phyloP scores from a whole-genome alignment of 805 yeast genomes.

The Yamadazyma phyllophila region DNA sequence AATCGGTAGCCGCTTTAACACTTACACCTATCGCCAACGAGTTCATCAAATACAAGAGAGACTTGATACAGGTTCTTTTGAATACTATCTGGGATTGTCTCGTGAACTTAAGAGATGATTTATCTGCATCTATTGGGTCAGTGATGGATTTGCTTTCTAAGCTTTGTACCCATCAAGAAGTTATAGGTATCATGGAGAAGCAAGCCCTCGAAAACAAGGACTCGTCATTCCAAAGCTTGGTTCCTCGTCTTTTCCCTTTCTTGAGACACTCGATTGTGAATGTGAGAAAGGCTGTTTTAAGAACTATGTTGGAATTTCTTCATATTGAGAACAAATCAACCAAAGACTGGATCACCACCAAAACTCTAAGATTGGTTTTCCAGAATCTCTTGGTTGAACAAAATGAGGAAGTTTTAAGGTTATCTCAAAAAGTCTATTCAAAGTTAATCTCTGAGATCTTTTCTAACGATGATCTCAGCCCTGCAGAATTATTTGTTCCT shows the following conservation, averaged over 20 bases:
- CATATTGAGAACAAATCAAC: constrained; percentile 49
- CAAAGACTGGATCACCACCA: constrained; percentile 75
- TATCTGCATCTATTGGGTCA: constrained; percentile 92
- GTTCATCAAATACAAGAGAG: constrained; percentile 65
- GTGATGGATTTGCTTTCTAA: constrained; percentile 92
- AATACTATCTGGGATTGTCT: constrained; percentile 89
- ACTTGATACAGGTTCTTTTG: constrained; percentile 47
- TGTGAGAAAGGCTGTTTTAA: constrained; percentile 84
- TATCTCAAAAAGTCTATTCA: constrained; percentile 63
- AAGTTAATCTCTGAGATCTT: constrained; percentile 49
- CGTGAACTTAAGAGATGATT: constrained; percentile 81
- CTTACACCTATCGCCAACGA: constrained; percentile 86
- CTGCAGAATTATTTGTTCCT: constrained; percentile 52
- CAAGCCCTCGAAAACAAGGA: constrained; percentile 50
- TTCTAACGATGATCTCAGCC: constrained; percentile 25
- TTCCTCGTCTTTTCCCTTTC: constrained; percentile 92
- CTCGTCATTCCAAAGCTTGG: constrained; percentile 67
- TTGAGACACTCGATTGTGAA: constrained; percentile 89
- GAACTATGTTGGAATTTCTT: constrained; percentile 76
- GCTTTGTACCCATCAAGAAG: constrained; percentile 77
- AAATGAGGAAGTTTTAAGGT: constrained; percentile 63
- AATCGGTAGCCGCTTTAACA: constrained; percentile 94
- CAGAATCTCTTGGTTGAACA: constrained; percentile 91
- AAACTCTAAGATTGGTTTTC: constrained; percentile 68
- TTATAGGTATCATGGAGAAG: constrained; percentile 65